Conservation (phyloP, 2,329 filamentous ascomycete species). For the Claviceps digitariae region DNA sequence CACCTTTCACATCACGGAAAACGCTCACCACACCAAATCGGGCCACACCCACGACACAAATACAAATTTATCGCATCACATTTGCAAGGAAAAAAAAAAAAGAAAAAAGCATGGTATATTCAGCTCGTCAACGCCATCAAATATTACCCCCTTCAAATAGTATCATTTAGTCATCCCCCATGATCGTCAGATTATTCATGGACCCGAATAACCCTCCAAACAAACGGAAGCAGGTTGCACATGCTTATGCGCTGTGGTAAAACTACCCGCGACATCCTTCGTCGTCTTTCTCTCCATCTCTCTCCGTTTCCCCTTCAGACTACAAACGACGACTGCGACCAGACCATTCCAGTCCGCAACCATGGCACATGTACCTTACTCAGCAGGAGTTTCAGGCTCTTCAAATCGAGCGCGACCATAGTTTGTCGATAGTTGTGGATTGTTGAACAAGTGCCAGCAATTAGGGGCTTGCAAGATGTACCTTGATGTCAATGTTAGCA, state of each 20-base stretch:
- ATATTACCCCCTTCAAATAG: not conserved
- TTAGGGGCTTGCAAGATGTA: constrained; percentile 65
- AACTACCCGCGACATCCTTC: not conserved
- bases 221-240: not conserved
- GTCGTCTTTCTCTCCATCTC: not conserved
- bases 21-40: no score
- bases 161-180: not conserved
- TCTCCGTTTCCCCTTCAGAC: not conserved
- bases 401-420: constrained; percentile 26
- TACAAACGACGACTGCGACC: not conserved
- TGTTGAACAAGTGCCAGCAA: constrained; percentile 59
- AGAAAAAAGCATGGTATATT: not conserved
- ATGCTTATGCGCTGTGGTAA: not conserved
- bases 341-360: not conserved
- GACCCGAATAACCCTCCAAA: not conserved
- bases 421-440: constrained; percentile 23
- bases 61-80: not conserved
- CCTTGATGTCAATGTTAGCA: constrained; percentile 16
- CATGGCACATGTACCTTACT: not conserved
- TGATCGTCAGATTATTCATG: not conserved
- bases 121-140: not conserved
- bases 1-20: no score
- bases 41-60: not conserved
- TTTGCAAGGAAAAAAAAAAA: not conserved
- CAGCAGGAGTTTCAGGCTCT: constrained; percentile 17